These are phyloP conservation scores for Knoxia roxburghii DNA, from an alignment of 257 asterid species.

Conservation along the genomic window DNA sequence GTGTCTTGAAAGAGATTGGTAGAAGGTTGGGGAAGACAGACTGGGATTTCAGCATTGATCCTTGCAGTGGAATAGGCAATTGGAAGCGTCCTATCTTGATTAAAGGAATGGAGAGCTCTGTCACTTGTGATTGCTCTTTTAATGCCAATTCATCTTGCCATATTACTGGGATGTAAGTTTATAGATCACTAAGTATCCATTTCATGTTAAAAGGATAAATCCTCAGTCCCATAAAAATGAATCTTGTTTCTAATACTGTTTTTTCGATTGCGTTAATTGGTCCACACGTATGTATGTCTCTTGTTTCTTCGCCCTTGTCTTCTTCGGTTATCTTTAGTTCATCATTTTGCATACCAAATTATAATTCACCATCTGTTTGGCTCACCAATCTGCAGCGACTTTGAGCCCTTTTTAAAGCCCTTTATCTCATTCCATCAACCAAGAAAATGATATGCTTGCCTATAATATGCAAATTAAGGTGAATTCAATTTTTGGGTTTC, in stretches of 20 bases:
- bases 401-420: not conserved
- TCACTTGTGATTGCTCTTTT: constrained; percentile 65
- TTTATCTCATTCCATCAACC: not conserved
- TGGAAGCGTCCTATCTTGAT: constrained; percentile 54
- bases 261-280: not conserved
- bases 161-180: constrained; percentile 50
- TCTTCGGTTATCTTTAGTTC: not conserved
- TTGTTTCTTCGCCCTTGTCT: not conserved
- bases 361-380: too few relatives aligned
- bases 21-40: constrained; percentile 62
- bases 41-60: constrained; percentile 74
- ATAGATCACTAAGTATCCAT: not conserved
- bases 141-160: constrained; percentile 62
- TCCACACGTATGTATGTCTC: not conserved
- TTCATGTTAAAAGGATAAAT: too few relatives aligned
- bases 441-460: too few relatives aligned
- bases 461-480: not conserved
- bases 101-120: constrained; percentile 64
- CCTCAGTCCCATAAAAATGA: too few relatives aligned
- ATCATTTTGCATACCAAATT: not conserved
- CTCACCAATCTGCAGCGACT: not conserved
- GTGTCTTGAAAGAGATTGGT: constrained; percentile 55
- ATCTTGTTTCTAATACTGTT: too few relatives aligned
- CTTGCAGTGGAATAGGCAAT: constrained; percentile 66
- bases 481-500: not conserved